Evolutionary conservation across 495 filamentous ascomycete genomes (phyloP).

Genomic region (Cenococcum geophilum): DNA sequence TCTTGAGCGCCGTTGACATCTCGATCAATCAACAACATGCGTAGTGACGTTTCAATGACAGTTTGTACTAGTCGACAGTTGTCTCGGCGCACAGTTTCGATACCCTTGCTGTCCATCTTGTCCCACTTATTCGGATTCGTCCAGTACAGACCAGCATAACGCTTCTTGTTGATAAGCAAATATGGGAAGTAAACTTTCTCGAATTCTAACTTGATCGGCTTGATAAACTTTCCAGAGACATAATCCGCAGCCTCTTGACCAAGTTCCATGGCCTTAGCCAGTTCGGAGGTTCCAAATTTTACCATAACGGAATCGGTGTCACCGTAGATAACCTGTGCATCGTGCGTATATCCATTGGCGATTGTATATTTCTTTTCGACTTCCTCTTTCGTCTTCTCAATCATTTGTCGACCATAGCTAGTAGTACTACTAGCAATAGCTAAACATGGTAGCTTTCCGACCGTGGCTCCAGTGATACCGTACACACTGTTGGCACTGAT

Average conservation of each 20-base stretch:
- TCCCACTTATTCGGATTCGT: constrained; percentile 90
- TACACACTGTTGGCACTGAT: constrained; percentile 98
- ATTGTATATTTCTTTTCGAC: constrained; percentile 86
- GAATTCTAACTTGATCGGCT: constrained; percentile 97
- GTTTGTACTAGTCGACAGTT: constrained; percentile 94
- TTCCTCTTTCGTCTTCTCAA: constrained; percentile 90
- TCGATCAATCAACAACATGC: constrained; percentile 90
- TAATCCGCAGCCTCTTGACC: constrained; percentile 81
- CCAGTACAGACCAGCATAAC: constrained; percentile 96
- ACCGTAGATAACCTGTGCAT: constrained; percentile 95
- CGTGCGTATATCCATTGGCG: constrained; percentile 86
- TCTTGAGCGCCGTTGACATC: constrained; percentile 86
- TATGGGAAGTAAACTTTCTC: constrained; percentile 99
- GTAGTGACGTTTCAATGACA: constrained; percentile 92
- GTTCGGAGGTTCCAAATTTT: constrained; percentile 84
- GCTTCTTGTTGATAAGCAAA: constrained; percentile 99
- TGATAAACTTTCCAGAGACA: constrained; percentile 87
- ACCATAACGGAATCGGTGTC: constrained; percentile 99
- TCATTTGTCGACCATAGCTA: constrained; percentile 95
- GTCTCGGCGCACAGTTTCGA: constrained; percentile 94
- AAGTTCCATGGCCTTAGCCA: constrained; percentile 85
- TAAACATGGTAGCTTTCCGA: constrained; percentile 91
- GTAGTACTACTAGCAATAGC: constrained; percentile 95
- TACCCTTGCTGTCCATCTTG: constrained; percentile 99
- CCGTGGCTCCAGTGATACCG: constrained; percentile 91